These are phyloP conservation scores for Jacaranda mimosifolia DNA, from an alignment of 257 asterid species.

Conservation along the genomic window DNA sequence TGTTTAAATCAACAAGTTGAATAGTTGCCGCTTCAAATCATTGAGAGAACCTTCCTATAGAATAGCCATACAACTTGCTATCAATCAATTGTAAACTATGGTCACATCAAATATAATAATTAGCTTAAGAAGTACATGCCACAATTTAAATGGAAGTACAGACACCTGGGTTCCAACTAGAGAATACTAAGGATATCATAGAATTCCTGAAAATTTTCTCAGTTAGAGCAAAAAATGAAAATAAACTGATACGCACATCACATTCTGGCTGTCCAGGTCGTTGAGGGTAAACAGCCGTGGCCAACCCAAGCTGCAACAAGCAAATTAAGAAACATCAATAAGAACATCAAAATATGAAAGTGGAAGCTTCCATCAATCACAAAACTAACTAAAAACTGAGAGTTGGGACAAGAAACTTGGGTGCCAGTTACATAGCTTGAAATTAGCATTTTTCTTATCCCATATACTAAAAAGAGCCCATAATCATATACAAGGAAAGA, in stretches of 20 bases:
- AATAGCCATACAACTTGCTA: slow-evolving; percentile 25
- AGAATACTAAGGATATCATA: neutral
- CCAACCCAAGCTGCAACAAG: slow-evolving; percentile 79
- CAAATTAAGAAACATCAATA: slow-evolving; percentile 39
- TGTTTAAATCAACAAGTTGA: slow-evolving; percentile 18
- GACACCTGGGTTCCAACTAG: slow-evolving; percentile 12
- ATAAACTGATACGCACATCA: slow-evolving; percentile 68
- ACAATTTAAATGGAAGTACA: slow-evolving; percentile 11
- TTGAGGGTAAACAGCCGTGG: slow-evolving; percentile 73
- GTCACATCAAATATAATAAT: slow-evolving; percentile 16
- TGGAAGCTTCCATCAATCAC: slow-evolving; percentile 8
- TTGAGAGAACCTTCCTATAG: slow-evolving; percentile 14
- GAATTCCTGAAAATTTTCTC: slow-evolving; percentile 17
- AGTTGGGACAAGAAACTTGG: slow-evolving; percentile 1
- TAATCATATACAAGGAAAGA: neutral
- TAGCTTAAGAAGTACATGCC: slow-evolving; percentile 15
- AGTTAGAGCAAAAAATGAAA: neutral
- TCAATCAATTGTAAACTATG: neutral
- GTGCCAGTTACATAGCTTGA: slow-evolving; percentile 21
- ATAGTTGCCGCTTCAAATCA: slow-evolving; percentile 22
- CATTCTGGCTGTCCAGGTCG: slow-evolving; percentile 94
- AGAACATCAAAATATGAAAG: slow-evolving; percentile 30
- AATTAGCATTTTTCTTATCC: slow-evolving; percentile 9
- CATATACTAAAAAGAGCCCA: slow-evolving; percentile 24
- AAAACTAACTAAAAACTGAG: slow-evolving; percentile 10